These are phyloP conservation scores for Penicillium corylophilum DNA, from an alignment of 2,329 filamentous ascomycete species.

Conservation along the genomic window DNA sequence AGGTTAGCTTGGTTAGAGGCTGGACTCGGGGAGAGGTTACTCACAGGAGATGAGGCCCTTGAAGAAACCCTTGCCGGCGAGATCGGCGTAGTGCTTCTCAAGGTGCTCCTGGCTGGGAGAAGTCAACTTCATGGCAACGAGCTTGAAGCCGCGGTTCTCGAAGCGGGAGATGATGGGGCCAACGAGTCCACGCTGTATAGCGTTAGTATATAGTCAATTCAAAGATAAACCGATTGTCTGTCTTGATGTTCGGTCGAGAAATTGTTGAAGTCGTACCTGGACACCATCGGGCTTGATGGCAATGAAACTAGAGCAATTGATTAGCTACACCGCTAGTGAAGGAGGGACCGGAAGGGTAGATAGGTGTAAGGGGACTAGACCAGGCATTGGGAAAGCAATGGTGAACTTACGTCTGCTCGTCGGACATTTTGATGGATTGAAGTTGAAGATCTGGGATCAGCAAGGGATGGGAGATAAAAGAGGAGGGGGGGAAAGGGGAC, in stretches of 20 bases:
- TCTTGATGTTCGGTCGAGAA: background rate
- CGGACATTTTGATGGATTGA: constrained; percentile 61
- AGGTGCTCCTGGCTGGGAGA: constrained; percentile 90
- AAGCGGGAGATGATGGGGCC: constrained; percentile 98
- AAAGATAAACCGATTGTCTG: background rate
- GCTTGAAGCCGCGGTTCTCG: constrained; percentile 98
- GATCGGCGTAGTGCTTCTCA: constrained; percentile 95
- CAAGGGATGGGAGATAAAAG: constrained; percentile 22
- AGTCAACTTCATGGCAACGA: constrained; percentile 94
- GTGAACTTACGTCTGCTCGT: constrained; percentile 79
- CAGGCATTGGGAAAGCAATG: constrained; percentile 6
- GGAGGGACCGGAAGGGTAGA: constrained; percentile 17
- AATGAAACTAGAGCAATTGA: constrained; percentile 75
- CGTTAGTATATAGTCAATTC: constrained; percentile 28
- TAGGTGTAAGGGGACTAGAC: constrained; percentile 1
- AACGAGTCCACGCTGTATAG: constrained; percentile 81
- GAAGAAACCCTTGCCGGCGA: constrained; percentile 96
- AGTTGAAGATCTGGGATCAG: constrained; percentile 20
- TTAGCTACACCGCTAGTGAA: constrained; percentile 31
- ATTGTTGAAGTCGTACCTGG: constrained; percentile 66
- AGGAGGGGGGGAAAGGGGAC: constrained; percentile 15
- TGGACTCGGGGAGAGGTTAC: constrained; percentile 33
- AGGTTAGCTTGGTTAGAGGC: constrained; percentile 15
- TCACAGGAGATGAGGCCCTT: constrained; percentile 84
- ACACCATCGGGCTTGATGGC: constrained; percentile 99